Conservation (phyloP, 148 eudicot species). For the Diospyros lotus region DNA sequence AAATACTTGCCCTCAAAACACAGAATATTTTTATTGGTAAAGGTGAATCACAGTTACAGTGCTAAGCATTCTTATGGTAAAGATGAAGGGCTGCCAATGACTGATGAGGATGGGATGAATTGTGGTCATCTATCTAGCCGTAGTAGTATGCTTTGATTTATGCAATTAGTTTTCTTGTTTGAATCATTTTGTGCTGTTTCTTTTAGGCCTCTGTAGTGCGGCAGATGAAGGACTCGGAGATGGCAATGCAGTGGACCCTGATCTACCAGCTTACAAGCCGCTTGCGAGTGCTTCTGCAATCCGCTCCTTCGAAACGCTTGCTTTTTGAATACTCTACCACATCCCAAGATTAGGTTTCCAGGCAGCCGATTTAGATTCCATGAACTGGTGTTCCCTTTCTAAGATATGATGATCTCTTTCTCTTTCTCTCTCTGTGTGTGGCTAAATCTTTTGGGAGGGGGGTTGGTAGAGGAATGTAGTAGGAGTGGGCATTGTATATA, state of each 20-base stretch:
- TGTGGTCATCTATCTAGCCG: too few relatives aligned
- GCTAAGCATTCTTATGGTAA: too few relatives aligned
- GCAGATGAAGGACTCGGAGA: constrained; percentile 98
- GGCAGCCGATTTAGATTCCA: not conserved
- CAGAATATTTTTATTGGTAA: too few relatives aligned
- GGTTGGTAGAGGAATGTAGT: not conserved
- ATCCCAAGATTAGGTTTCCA: constrained; percentile 61
- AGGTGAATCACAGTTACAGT: too few relatives aligned
- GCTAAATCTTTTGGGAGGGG: not conserved
- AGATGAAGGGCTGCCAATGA: too few relatives aligned
- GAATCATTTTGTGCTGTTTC: not conserved
- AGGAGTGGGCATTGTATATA: constrained; percentile 16
- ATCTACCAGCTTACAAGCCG: constrained; percentile 98
- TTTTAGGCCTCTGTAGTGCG: constrained; percentile 88
- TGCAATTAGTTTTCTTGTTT: too few relatives aligned
- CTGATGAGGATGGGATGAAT: too few relatives aligned
- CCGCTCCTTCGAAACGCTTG: constrained; percentile 91
- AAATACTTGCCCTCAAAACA: too few relatives aligned
- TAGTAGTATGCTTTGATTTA: too few relatives aligned
- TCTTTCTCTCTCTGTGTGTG: not conserved
- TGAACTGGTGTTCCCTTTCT: not conserved
- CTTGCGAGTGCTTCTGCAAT: constrained; percentile 81
- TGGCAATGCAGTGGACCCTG: constrained; percentile 99
- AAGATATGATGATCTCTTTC: not conserved
- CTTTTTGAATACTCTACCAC: constrained; percentile 91